A percentile compares a stretch with the other conserved stretches of the same genome.
phyloP scores from a whole-genome alignment of 2,329 filamentous ascomycete species.

The Endocalyx cinctus region DNA sequence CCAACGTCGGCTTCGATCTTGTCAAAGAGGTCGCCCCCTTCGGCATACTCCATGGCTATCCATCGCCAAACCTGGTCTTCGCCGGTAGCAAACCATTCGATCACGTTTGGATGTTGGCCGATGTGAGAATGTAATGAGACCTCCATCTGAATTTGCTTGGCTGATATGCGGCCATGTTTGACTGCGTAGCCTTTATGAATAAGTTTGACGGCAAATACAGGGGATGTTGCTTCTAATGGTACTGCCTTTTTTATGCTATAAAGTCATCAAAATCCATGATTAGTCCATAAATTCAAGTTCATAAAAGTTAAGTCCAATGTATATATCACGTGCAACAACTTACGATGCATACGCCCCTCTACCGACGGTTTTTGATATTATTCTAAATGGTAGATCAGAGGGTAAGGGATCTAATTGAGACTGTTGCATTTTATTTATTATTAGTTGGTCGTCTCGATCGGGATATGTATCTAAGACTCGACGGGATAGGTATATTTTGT shows the following conservation, averaged over 20 bases:
- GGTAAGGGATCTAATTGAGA: slow-evolving; percentile 89
- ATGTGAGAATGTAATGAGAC: slow-evolving; percentile 85
- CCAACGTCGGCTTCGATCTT: slow-evolving; percentile 98
- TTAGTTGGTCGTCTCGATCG: no score
- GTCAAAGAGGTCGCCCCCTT: slow-evolving; percentile 95
- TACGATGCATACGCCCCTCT: slow-evolving; percentile 97
- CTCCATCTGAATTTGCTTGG: slow-evolving; percentile 89
- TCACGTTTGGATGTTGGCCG: slow-evolving; percentile 86
- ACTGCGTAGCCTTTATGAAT: slow-evolving; percentile 96
- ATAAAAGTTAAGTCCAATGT: no score
- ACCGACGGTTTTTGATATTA: slow-evolving; percentile 94
- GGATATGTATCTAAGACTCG: no score
- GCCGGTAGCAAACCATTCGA: slow-evolving; percentile 83
- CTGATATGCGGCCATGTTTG: slow-evolving; percentile 79
- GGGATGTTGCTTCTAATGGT: slow-evolving; percentile 62
- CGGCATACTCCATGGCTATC: slow-evolving; percentile 97
- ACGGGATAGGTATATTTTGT: not conserved
- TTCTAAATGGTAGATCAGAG: slow-evolving; percentile 79
- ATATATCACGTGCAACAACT: no score
- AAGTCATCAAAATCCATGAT: no score
- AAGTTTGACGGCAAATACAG: slow-evolving; percentile 95
- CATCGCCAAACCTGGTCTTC: slow-evolving; percentile 86
- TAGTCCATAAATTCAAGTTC: no score
- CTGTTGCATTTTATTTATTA: slow-evolving; percentile 51
- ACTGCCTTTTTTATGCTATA: slow-evolving; percentile 86